phyloP scores from a whole-genome alignment of 2,329 filamentous ascomycete species.

The Colletotrichum musicola region DNA sequence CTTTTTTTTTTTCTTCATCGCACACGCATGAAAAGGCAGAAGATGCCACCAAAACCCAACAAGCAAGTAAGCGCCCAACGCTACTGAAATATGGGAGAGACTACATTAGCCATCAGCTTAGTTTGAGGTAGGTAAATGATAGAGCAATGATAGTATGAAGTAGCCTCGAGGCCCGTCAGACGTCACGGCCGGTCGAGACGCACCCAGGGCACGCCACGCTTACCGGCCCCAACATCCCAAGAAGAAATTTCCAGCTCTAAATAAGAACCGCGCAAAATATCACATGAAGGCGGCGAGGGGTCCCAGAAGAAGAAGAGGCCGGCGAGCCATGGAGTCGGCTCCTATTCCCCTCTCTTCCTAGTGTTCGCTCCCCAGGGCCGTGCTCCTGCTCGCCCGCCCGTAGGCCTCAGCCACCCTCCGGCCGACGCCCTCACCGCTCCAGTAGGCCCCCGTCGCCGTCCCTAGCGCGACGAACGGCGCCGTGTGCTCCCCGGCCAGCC shows the following conservation, averaged over 20 bases:
- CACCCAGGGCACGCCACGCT: not conserved
- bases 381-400: slow-evolving; percentile 42
- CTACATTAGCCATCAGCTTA: slow-evolving; percentile 1
- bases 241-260: slow-evolving; percentile 3
- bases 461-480: slow-evolving; percentile 90
- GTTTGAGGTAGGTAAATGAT: slow-evolving; percentile 8
- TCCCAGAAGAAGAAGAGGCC: too few relatives aligned
- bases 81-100: slow-evolving; percentile 5
- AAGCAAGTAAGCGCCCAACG: not conserved
- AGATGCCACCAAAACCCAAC: not conserved
- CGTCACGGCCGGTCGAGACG: slow-evolving; percentile 3
- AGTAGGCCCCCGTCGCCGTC: slow-evolving; percentile 91
- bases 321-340: not conserved
- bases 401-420: slow-evolving; percentile 71
- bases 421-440: slow-evolving; percentile 86
- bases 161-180: slow-evolving; percentile 8
- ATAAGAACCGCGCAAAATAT: not conserved
- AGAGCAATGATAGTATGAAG: not conserved
- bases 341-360: not conserved
- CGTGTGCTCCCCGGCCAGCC: slow-evolving; percentile 93
- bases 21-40: not conserved
- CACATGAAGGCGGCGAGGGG: slow-evolving; percentile 6
- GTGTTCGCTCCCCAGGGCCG: not conserved
- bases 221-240: not conserved
- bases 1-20: too few relatives aligned